phyloP scores from a whole-genome alignment of 2,329 filamentous ascomycete genomes.

The Colletotrichum sp. region DNA sequence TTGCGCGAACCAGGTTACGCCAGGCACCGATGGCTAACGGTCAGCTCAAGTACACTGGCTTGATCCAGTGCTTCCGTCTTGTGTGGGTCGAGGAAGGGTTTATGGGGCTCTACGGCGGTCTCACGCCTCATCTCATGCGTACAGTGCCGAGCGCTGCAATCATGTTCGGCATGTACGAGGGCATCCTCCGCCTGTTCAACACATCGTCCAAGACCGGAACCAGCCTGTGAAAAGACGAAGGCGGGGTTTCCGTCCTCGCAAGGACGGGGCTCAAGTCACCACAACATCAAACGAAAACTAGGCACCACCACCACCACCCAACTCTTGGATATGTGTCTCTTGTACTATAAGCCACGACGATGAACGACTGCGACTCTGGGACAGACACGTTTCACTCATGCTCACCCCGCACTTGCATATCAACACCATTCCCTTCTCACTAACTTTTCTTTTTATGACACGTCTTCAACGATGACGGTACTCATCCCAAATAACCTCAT shows the following conservation, averaged over 20 bases:
- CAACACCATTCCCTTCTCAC: not conserved
- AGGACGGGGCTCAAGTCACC: not conserved
- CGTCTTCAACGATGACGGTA: not conserved
- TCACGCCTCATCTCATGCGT: conserved; percentile 89
- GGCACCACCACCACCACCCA: not conserved
- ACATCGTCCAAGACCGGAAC: conserved; percentile 11
- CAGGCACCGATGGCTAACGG: conserved; percentile 80
- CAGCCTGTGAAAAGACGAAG: not conserved
- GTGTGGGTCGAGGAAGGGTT: conserved; percentile 91
- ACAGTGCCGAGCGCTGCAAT: conserved; percentile 93
- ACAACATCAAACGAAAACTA: not conserved
- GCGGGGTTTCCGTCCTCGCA: not conserved
- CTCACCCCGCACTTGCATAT: not conserved
- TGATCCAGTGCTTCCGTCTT: conserved; percentile 86
- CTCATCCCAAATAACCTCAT: not conserved
- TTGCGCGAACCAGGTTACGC: conserved; percentile 82
- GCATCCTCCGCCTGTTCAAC: conserved; percentile 55
- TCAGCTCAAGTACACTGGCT: conserved; percentile 82
- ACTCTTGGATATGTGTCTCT: not conserved
- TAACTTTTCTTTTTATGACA: not conserved
- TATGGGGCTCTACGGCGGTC: conserved; percentile 83
- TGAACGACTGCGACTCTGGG: not conserved
- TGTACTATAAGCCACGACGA: not conserved
- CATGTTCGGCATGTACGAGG: conserved; percentile 90
- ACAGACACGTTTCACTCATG: not conserved